Percentiles rank a stretch among this genome's conserved stretches.
Evolutionary conservation across 495 filamentous ascomycete genomes (phyloP).

Genomic region (Chaetomium tenue): DNA sequence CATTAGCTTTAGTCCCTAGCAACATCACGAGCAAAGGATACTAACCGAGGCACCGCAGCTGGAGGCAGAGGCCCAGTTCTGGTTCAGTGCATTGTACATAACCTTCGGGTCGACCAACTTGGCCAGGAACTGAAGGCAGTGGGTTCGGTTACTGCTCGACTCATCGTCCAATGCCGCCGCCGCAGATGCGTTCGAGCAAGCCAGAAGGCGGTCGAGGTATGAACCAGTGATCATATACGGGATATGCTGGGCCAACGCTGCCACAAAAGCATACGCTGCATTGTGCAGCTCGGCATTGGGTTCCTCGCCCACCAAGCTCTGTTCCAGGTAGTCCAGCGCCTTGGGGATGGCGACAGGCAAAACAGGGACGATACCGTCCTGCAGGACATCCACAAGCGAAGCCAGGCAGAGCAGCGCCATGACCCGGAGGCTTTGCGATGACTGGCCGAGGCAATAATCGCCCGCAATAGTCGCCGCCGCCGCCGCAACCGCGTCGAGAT

Average conservation of each 20-base stretch:
- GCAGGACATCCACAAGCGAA: slow-evolving; percentile 82
- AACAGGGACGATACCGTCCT: slow-evolving; percentile 77
- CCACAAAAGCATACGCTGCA: slow-evolving; percentile 74
- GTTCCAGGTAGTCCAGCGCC: slow-evolving; percentile 64
- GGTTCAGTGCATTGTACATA: slow-evolving; percentile 64
- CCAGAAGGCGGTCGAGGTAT: slow-evolving; percentile 67
- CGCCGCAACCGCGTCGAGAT: slow-evolving; percentile 60
- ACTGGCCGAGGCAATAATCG: slow-evolving; percentile 67
- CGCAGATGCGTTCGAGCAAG: slow-evolving; percentile 68
- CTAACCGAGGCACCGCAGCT: slow-evolving; percentile 58
- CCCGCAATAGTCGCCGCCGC: slow-evolving; percentile 76
- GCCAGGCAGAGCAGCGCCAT: slow-evolving; percentile 86
- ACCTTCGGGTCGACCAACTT: slow-evolving; percentile 66
- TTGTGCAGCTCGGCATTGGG: slow-evolving; percentile 67
- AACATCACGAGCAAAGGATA: slow-evolving; percentile 2
- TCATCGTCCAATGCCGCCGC: slow-evolving; percentile 53
- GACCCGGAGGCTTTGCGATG: slow-evolving; percentile 67
- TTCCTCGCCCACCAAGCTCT: slow-evolving; percentile 54
- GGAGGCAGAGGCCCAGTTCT: slow-evolving; percentile 65
- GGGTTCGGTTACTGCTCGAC: slow-evolving; percentile 60
- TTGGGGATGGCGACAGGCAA: slow-evolving; percentile 71
- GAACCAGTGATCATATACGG: slow-evolving; percentile 79
- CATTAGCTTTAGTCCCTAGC: slow-evolving; percentile 15
- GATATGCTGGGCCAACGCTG: slow-evolving; percentile 71
- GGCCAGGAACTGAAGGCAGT: slow-evolving; percentile 69